A percentile compares a stretch with the other conserved stretches of the same genome.
Conservation (phyloP, 2,329 filamentous ascomycete species). For the Fusarium sp. region DNA sequence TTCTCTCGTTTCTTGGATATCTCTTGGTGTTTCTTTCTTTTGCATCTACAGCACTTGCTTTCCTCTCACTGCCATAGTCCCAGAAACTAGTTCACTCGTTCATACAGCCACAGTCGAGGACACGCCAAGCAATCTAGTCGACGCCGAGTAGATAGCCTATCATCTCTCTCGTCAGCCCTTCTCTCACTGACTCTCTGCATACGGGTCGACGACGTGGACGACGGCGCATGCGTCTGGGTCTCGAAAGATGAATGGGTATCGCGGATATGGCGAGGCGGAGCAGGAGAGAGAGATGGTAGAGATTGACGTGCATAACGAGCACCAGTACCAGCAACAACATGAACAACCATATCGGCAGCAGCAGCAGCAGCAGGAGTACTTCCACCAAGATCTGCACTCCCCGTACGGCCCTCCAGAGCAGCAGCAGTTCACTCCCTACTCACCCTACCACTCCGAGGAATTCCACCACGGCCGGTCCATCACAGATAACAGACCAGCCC, state of each 20-base stretch:
- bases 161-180: neutral
- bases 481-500: constrained; percentile 38
- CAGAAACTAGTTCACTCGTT: constrained; percentile 29
- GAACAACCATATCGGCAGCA: constrained; percentile 21
- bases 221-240: constrained; percentile 34
- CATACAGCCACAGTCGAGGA: neutral
- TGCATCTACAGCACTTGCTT: constrained; percentile 5
- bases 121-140: constrained; percentile 5
- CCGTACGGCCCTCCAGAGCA: constrained; percentile 37
- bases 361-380: constrained; percentile 31
- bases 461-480: constrained; percentile 42
- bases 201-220: neutral
- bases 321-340: constrained; percentile 41
- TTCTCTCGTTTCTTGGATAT: constrained; percentile 31
- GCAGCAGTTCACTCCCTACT: constrained; percentile 31
- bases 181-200: constrained; percentile 8
- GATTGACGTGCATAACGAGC: constrained; percentile 48
- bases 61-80: constrained; percentile 2
- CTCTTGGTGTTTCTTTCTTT: constrained; percentile 17
- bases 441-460: constrained; percentile 40
- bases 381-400: constrained; percentile 37
- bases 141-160: constrained; percentile 4
- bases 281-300: constrained; percentile 50
- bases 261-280: constrained; percentile 36
- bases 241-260: constrained; percentile 47